Evolutionary conservation across 257 asterid species (phyloP).

Genomic region (Nicotiana noctiflora): DNA sequence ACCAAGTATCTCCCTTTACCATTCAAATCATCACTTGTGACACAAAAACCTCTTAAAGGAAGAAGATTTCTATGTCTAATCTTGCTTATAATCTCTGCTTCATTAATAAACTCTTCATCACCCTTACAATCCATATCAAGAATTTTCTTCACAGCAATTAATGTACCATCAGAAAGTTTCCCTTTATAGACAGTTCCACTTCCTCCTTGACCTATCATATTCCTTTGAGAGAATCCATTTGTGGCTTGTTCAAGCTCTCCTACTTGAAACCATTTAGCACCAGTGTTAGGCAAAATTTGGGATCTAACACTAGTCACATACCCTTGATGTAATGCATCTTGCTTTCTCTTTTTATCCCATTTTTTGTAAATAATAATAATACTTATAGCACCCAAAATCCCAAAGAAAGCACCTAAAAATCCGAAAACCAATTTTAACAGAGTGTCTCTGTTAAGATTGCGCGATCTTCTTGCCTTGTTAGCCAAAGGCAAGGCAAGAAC

Average conservation of each 20-base stretch:
- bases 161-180: conserved; percentile 33
- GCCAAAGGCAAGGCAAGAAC: conserved; percentile 40
- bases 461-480: neutral
- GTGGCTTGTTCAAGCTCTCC: conserved; percentile 48
- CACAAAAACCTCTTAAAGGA: conserved; percentile 44
- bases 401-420: conserved; percentile 30
- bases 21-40: conserved; percentile 29
- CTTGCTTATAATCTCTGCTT: conserved; percentile 53
- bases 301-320: conserved; percentile 36
- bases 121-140: conserved; percentile 36
- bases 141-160: conserved; percentile 45
- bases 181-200: conserved; percentile 49
- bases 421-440: conserved; percentile 27
- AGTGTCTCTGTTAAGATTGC: neutral
- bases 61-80: conserved; percentile 58
- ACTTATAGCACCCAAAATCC: conserved; percentile 15
- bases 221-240: conserved; percentile 34
- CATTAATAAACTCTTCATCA: conserved; percentile 49
- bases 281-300: conserved; percentile 35
- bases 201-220: conserved; percentile 49
- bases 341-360: conserved; percentile 28
- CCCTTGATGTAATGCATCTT: conserved; percentile 26
- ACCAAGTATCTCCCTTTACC: conserved; percentile 47
- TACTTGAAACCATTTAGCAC: conserved; percentile 48
- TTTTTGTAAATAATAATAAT: conserved; percentile 22